These are phyloP conservation scores for Ilex aquifolium DNA, from an alignment of 257 asterid species.

Conservation along the genomic window DNA sequence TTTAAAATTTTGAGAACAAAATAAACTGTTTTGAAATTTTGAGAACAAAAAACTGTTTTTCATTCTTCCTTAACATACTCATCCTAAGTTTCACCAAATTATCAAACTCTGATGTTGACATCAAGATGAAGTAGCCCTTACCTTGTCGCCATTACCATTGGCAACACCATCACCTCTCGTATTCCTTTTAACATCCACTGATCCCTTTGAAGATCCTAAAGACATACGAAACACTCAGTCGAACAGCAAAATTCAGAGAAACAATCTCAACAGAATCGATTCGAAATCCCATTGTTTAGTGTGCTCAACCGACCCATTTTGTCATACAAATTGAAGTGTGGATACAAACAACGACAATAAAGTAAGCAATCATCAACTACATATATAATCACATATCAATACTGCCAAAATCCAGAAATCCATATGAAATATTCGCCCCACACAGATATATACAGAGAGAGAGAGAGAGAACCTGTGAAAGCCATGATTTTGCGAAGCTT, in stretches of 20 bases:
- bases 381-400: too few relatives aligned
- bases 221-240: background rate
- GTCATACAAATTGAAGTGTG: background rate
- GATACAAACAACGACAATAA: background rate
- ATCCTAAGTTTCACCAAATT: too few relatives aligned
- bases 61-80: too few relatives aligned
- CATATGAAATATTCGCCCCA: too few relatives aligned
- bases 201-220: slow-evolving; percentile 24
- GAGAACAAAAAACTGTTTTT: too few relatives aligned
- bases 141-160: slow-evolving; percentile 34
- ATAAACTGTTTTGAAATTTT: too few relatives aligned
- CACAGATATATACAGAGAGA: too few relatives aligned
- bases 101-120: too few relatives aligned
- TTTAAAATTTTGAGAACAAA: too few relatives aligned
- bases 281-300: background rate
- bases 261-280: too few relatives aligned
- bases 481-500: slow-evolving; percentile 75
- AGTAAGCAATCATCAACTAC: slow-evolving; percentile 17
- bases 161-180: slow-evolving; percentile 17
- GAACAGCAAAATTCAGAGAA: too few relatives aligned
- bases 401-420: too few relatives aligned
- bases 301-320: background rate
- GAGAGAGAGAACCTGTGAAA: slow-evolving; percentile 10
- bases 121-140: background rate
- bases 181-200: slow-evolving; percentile 14